Base-by-base conservation (phyloP, 495 filamentous ascomycete species). In the Penicillium flavigenum region DNA sequence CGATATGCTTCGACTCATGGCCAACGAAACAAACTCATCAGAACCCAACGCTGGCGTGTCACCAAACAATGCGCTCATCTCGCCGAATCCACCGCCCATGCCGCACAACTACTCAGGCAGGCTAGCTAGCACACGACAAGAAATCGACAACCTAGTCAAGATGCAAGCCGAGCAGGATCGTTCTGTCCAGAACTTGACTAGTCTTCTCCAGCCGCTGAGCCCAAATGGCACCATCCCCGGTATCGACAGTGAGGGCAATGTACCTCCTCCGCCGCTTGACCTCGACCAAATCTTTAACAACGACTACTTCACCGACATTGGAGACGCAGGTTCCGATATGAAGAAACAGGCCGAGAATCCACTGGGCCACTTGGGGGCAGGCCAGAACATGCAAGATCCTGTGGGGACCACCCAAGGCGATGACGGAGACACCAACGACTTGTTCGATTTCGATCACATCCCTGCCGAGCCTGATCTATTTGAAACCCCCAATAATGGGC, bases 161-260 rank as follows among this genome's bases (percentile, higher is more conserved):
- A 78, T 94, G 63, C 87, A 92, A 65, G 78, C 79, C 22, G 83
- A 92, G 41, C 90, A 95, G 61, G 81, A 85, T 48, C 75, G 77
- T 34, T 85, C 87, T 20, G 83, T 97, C 6, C 81, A 88, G 54
- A 82, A 88, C 52, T 75, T 97, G 24, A 81, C 83, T 50, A 81
- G 82, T 34, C 67, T 89, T 0, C 76, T 96, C 22, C 85, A 88
- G 31, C 91, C 92, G 2, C 76, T 95, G 29, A 90, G 86, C 63
- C 91, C 91, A 0, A 88, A 82, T 5, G 91, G 91, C 12, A 78
- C 79, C 17, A 94, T 96, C 49, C 90, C 91, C 1, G 91, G 90
- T 10, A 68, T 95, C 3, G 77, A 77, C 29, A 61, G 70, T 14
- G 78, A 76, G 26, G 76, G 73, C 29, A 73, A 60, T 55, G 68